Evolutionary conservation across 1,139 yeast species (phyloP).

Genomic region (Suhomyces ambrosiae): DNA sequence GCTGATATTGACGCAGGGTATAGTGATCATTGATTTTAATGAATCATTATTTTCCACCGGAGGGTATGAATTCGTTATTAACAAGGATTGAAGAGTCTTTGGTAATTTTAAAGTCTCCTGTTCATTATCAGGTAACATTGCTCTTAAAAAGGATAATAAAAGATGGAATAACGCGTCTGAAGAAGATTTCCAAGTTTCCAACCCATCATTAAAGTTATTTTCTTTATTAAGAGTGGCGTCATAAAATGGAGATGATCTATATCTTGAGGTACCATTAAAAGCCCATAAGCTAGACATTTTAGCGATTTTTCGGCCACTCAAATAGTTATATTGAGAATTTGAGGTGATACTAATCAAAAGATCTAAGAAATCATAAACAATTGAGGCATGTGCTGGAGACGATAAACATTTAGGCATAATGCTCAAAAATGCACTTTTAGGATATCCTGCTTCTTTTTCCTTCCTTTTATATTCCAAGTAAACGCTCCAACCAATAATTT

Average conservation of each 20-base stretch:
- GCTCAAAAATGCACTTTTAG: constrained; percentile 72
- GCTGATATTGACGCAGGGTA: constrained; percentile 64
- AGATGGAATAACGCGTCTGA: constrained; percentile 87
- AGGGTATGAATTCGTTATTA: constrained; percentile 67
- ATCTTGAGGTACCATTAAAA: constrained; percentile 46
- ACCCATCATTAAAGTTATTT: constrained; percentile 64
- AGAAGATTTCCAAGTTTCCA: constrained; percentile 76
- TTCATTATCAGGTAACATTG: constrained; percentile 72
- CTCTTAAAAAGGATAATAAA: constrained; percentile 72
- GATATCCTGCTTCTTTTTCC: constrained; percentile 66
- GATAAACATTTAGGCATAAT: constrained; percentile 83
- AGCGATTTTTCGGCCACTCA: constrained; percentile 79
- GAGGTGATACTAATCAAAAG: constrained; percentile 77
- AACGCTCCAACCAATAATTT: constrained; percentile 84
- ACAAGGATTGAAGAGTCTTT: constrained; percentile 59
- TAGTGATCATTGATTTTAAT: constrained; percentile 41
- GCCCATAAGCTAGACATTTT: constrained; percentile 92
- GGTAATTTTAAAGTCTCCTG: constrained; percentile 62
- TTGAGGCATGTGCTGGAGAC: constrained; percentile 86
- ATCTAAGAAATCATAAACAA: constrained; percentile 85
- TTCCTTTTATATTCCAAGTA: constrained; percentile 67
- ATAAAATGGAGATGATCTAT: constrained; percentile 35
- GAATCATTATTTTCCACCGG: constrained; percentile 48
- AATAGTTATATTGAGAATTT: constrained; percentile 75
- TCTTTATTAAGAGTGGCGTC: constrained; percentile 45